Conservation (phyloP, 208 protist species). For the Dictyostelium gargantuum region DNA sequence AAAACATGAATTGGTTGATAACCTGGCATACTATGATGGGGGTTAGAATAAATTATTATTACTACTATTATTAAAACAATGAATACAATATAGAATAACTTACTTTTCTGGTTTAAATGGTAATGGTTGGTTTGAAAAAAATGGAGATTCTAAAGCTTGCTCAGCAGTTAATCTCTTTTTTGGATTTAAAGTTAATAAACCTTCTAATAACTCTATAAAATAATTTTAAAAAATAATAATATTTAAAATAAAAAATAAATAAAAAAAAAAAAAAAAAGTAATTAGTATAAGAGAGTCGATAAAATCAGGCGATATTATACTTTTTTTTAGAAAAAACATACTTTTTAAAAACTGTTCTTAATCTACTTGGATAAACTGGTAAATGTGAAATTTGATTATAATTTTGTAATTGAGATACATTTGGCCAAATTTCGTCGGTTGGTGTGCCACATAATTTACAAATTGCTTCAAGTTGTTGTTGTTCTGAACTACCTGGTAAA, state of each 20-base stretch:
- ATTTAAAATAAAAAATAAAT: neutral
- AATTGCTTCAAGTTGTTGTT: constrained; percentile 83
- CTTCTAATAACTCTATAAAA: constrained; percentile 75
- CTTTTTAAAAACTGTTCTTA: constrained; percentile 57
- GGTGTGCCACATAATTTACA: constrained; percentile 81
- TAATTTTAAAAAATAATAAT: neutral
- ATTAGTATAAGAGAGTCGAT: neutral
- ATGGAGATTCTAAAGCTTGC: constrained; percentile 76
- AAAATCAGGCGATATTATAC: neutral
- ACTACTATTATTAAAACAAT: too few relatives aligned
- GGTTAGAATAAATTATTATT: too few relatives aligned
- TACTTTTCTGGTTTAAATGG: constrained; percentile 45
- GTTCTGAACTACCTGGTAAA: constrained; percentile 68
- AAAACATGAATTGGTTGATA: constrained; percentile 61
- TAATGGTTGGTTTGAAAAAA: constrained; percentile 42
- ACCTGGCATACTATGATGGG: constrained; percentile 32
- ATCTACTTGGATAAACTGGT: constrained; percentile 28
- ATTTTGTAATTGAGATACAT: constrained; percentile 25
- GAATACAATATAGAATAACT: too few relatives aligned
- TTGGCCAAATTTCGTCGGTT: constrained; percentile 69
- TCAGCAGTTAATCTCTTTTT: constrained; percentile 78
- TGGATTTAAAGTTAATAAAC: constrained; percentile 83
- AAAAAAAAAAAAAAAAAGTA: neutral
- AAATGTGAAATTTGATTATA: constrained; percentile 10
- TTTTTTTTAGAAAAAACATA: neutral